Evolutionary conservation across 495 filamentous ascomycete species (phyloP), one percentile per base, ranked within the genome.

Genomic region (Polyplosphaeria fusca): DNA sequence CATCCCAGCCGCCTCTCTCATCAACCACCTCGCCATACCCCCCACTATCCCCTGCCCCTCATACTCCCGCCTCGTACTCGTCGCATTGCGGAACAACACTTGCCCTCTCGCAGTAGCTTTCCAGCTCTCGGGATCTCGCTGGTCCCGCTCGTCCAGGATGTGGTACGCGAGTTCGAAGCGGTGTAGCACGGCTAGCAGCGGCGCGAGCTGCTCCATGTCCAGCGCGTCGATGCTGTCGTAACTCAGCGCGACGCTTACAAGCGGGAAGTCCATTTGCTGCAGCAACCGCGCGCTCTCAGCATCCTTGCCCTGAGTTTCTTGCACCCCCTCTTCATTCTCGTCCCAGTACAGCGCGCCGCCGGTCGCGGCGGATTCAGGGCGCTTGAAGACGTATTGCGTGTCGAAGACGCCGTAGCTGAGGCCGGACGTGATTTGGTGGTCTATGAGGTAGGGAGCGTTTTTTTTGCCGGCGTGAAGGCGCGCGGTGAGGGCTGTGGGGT

Each of bases 201-300:
- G 64, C 13, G 20, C 49, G 25, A 76, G 28, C 14, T 60, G n/a
- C 2, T 42, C 28, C 25, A 52, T 18, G 41, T 77, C 72, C 2
- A 75, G 38, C 2, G 67, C 60, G 11, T 69, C 20, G 44, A 67
- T 44, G 5, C 55, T 63, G 55, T 78, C 74, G 48, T 70, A 74
- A 9, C 63, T 63, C 40, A 76, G 55, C 1, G 71, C 73, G 1
- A 78, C 57, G 1, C 67, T 70, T 0, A 73, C 73, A 1, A 77
- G 67, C 0, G 76, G 76, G 55, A 72, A 73, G 52, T 77, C 75
- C 71, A 77, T 79, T 26, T 75, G 70, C 56, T 71, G 61, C 71
- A 76, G 73, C 35, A 79, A 54, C 16, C 56, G 67, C 48, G 76
- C 70, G 35, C 76, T 56, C 41, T 73, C 70, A 22, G 69, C 69